phyloP scores from a whole-genome alignment of 352 stramenopile genomes.

The Globisporangium solare region DNA sequence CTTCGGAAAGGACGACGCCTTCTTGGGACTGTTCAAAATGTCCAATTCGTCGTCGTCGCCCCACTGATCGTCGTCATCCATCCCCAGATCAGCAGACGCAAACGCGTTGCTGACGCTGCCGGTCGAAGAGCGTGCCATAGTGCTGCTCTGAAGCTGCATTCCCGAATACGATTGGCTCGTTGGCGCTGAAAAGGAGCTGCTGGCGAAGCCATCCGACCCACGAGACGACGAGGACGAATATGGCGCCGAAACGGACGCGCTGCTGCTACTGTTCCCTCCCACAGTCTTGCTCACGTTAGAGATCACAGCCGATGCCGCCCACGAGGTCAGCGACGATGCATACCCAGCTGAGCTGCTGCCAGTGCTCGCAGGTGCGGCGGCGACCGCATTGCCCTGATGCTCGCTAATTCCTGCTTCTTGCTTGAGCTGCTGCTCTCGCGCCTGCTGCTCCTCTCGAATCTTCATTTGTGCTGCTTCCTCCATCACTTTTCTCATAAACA shows the following conservation, averaged over 20 bases:
- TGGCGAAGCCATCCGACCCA: constrained; percentile 3
- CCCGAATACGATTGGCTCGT: constrained; percentile 1
- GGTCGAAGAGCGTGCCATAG: background rate
- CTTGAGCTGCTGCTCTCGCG: constrained; percentile 55
- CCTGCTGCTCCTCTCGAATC: constrained; percentile 60
- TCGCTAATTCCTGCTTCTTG: constrained; percentile 23
- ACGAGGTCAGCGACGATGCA: constrained; percentile 65
- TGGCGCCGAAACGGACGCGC: background rate
- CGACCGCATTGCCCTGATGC: constrained; percentile 9
- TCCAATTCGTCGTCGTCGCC: constrained; percentile 61
- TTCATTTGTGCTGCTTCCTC: constrained; percentile 80
- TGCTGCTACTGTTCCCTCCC: constrained; percentile 28
- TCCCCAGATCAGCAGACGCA: constrained; percentile 35
- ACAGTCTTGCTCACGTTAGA: constrained; percentile 72
- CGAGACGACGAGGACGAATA: constrained; percentile 27
- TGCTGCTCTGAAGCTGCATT: constrained; percentile 13
- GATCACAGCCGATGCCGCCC: constrained; percentile 59
- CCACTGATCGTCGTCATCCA: constrained; percentile 54
- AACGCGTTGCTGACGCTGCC: constrained; percentile 29
- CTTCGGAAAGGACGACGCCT: constrained; percentile 17
- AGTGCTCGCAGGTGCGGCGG: constrained; percentile 21
- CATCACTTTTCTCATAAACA: constrained; percentile 82
- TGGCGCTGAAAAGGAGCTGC: background rate
- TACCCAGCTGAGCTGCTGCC: constrained; percentile 27
- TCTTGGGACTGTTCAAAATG: constrained; percentile 39